Percentiles rank a stretch among this genome's conserved stretches.
Evolutionary conservation across 1,284 basidiomycete genomes (phyloP).

Genomic region (Trichosporon sp.): DNA sequence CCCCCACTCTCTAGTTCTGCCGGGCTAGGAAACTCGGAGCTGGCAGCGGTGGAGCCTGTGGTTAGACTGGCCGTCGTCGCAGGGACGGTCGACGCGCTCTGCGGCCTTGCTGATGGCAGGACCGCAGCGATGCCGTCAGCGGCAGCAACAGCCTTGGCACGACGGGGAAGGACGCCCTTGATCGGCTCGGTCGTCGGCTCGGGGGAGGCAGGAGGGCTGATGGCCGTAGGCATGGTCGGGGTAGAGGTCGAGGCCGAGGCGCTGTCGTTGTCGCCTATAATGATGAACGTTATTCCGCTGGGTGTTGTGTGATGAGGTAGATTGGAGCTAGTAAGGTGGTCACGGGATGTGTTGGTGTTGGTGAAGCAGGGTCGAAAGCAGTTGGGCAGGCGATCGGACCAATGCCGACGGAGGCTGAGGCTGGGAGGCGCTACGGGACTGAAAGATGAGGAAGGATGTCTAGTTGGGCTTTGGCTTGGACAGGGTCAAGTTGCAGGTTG

Average conservation of each 20-base stretch:
- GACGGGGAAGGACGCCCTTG: constrained; percentile 10
- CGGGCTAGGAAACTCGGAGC: constrained; percentile 15
- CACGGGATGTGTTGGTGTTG: background rate
- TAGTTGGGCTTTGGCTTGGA: background rate
- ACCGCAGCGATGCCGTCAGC: background rate
- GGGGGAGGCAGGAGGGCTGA: constrained; percentile 1
- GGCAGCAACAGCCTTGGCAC: background rate
- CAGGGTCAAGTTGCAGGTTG: background rate
- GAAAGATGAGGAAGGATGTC: too few species aligned
- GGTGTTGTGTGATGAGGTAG: background rate
- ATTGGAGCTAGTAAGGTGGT: background rate
- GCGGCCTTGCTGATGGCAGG: background rate
- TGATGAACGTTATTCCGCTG: background rate
- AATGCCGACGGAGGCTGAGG: background rate
- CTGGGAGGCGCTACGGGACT: too few species aligned
- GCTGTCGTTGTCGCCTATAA: background rate
- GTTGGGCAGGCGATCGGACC: background rate
- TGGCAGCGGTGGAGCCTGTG: constrained; percentile 16
- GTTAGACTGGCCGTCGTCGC: constrained; percentile 14
- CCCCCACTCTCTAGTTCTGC: constrained; percentile 8
- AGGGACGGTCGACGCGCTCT: constrained; percentile 10
- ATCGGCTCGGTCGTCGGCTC: background rate
- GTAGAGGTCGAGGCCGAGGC: background rate
- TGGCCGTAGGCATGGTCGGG: constrained; percentile 1
- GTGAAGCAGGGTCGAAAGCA: background rate